These are phyloP conservation scores for Starmera dryadoides DNA, from an alignment of 805 yeast species.

Conservation along the genomic window DNA sequence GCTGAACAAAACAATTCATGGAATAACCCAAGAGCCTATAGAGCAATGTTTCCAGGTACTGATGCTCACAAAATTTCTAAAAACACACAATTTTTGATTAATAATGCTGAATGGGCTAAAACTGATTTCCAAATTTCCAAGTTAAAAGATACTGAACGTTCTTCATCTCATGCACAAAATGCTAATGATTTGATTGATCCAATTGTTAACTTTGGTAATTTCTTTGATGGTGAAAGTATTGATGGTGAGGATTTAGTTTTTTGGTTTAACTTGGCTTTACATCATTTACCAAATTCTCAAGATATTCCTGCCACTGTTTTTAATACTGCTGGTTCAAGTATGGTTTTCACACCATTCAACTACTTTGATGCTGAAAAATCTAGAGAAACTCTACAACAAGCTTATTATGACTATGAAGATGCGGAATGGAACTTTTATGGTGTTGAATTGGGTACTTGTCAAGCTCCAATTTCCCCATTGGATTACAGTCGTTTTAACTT, in stretches of 20 bases:
- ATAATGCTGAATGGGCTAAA: slow-evolving; percentile 19
- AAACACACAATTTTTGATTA: slow-evolving; percentile 9
- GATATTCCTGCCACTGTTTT: slow-evolving; percentile 23
- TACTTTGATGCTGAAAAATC: slow-evolving; percentile 19
- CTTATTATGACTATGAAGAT: slow-evolving; percentile 15
- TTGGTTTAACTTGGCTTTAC: slow-evolving; percentile 23
- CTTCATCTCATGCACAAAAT: slow-evolving; percentile 16
- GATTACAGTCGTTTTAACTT: slow-evolving; percentile 12
- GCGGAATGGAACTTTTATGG: slow-evolving; percentile 19
- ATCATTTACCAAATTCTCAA: slow-evolving; percentile 23
- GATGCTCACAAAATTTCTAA: slow-evolving; percentile 15
- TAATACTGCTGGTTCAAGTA: slow-evolving; percentile 18
- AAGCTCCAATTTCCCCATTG: slow-evolving; percentile 9
- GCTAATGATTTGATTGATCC: slow-evolving; percentile 19
- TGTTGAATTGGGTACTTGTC: slow-evolving; percentile 12
- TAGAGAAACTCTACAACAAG: slow-evolving; percentile 17
- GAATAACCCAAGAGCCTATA: slow-evolving; percentile 23
- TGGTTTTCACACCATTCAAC: slow-evolving; percentile 21
- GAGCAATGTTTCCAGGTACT: slow-evolving; percentile 16
- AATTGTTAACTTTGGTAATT: slow-evolving; percentile 13
- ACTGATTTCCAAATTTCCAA: slow-evolving; percentile 16
- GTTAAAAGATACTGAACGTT: slow-evolving; percentile 19
- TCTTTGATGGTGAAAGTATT: slow-evolving; percentile 19
- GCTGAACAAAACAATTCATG: slow-evolving; percentile 13
- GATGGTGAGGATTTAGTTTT: slow-evolving; percentile 21